These are phyloP conservation scores for Pythium apleroticum DNA, from an alignment of 352 stramenopile species.

Conservation along the genomic window DNA sequence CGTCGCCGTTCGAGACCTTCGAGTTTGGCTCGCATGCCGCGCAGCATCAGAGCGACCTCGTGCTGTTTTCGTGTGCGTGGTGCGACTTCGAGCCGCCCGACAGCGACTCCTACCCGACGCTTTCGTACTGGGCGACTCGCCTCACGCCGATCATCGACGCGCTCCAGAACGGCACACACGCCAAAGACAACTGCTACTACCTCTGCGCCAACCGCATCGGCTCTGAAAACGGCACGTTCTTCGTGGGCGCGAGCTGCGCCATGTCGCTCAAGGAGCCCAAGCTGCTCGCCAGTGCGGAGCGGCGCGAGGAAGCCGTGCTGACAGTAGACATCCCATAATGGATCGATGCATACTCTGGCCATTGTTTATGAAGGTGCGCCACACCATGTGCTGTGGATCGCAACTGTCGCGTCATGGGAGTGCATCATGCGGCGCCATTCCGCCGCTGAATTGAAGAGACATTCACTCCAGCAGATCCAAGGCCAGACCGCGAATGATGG, in stretches of 20 bases:
- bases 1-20: constrained; percentile 57
- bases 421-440: background rate
- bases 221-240: constrained; percentile 75
- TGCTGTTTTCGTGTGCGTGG: constrained; percentile 85
- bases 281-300: constrained; percentile 47
- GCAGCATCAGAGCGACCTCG: constrained; percentile 53
- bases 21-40: constrained; percentile 69
- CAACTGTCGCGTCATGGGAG: background rate
- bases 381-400: too few relatives aligned
- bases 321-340: constrained; percentile 46
- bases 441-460: background rate
- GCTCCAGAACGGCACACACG: constrained; percentile 35
- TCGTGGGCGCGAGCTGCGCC: constrained; percentile 77
- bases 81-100: constrained; percentile 70
- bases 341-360: too few relatives aligned
- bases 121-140: constrained; percentile 76
- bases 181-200: constrained; percentile 64
- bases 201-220: constrained; percentile 80
- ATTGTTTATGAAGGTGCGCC: too few relatives aligned
- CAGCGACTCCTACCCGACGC: constrained; percentile 40
- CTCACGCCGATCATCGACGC: constrained; percentile 56
- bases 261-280: constrained; percentile 60
- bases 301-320: constrained; percentile 59
- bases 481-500: background rate
- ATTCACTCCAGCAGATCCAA: constrained; percentile 1